Evolutionary conservation across 139 green algal species (phyloP).

Genomic region (Marvania coccoides): DNA sequence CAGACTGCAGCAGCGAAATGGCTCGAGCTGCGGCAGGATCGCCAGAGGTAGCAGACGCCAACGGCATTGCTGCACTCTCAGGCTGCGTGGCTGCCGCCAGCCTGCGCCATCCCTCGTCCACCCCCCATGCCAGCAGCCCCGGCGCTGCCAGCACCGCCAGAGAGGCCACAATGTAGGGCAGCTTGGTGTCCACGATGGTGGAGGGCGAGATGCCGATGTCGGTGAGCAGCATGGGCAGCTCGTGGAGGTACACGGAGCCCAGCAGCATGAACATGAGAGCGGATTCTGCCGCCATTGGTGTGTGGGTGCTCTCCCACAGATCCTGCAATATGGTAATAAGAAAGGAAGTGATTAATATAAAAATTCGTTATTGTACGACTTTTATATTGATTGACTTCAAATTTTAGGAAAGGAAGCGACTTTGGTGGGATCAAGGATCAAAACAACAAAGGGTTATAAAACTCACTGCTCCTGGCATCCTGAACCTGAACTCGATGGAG

Average conservation of each 20-base stretch:
- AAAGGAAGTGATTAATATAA: no score
- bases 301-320: constrained; percentile 49
- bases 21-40: background rate
- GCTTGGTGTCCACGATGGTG: background rate
- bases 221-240: constrained; percentile 24
- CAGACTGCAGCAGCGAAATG: background rate
- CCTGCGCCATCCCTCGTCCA: constrained; percentile 20
- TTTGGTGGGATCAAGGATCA: no score
- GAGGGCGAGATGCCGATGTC: constrained; percentile 20
- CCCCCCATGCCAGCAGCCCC: constrained; percentile 27
- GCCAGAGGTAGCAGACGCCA: background rate
- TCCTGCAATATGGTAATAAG: no score
- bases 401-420: no score
- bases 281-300: constrained; percentile 44
- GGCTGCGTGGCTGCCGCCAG: background rate
- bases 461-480: constrained; percentile 37
- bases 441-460: no score
- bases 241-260: constrained; percentile 54
- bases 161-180: constrained; percentile 32
- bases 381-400: no score
- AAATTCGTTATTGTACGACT: no score
- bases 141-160: constrained; percentile 31
- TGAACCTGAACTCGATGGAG: constrained; percentile 52
- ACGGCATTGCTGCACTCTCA: background rate
- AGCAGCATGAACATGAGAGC: constrained; percentile 66